Evolutionary conservation across 805 yeast species (phyloP).

Genomic region (Grigorovia transvaalensis): DNA sequence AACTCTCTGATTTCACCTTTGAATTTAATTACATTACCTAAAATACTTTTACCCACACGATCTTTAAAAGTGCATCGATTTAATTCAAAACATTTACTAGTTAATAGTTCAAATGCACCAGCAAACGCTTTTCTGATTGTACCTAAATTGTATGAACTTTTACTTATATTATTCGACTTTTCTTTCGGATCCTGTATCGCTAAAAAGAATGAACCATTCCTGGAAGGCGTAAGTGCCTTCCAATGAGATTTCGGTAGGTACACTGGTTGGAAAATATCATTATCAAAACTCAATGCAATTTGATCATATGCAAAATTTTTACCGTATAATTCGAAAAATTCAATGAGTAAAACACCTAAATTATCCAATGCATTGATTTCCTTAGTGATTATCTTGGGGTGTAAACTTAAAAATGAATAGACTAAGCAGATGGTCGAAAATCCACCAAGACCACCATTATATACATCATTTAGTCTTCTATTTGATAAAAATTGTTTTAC

Average conservation of each 20-base stretch:
- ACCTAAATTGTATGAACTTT: constrained; percentile 73
- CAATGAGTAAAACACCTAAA: constrained; percentile 77
- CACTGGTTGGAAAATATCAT: constrained; percentile 39
- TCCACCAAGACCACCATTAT: constrained; percentile 91
- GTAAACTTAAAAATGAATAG: constrained; percentile 66
- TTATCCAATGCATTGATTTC: constrained; percentile 62
- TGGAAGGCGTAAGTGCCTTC: constrained; percentile 31
- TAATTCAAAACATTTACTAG: constrained; percentile 65
- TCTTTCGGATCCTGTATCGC: constrained; percentile 89
- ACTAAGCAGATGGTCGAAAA: constrained; percentile 84
- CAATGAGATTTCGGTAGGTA: constrained; percentile 52
- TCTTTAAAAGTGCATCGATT: constrained; percentile 54
- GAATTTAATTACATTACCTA: constrained; percentile 71
- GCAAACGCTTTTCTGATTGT: constrained; percentile 77
- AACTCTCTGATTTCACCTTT: constrained; percentile 69
- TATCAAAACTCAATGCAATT: constrained; percentile 52
- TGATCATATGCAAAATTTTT: constrained; percentile 76
- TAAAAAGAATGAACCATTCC: constrained; percentile 43
- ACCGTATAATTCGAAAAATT: constrained; percentile 89
- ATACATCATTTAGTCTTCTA: constrained; percentile 74
- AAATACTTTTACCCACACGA: constrained; percentile 59
- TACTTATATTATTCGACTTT: constrained; percentile 63
- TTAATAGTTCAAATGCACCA: constrained; percentile 73
- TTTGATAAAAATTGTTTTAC: constrained; percentile 78
- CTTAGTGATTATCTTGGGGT: constrained; percentile 63